These are phyloP conservation scores for Tulasnella sp. DNA, from an alignment of 768 basidiomycete species.

Conservation along the genomic window DNA sequence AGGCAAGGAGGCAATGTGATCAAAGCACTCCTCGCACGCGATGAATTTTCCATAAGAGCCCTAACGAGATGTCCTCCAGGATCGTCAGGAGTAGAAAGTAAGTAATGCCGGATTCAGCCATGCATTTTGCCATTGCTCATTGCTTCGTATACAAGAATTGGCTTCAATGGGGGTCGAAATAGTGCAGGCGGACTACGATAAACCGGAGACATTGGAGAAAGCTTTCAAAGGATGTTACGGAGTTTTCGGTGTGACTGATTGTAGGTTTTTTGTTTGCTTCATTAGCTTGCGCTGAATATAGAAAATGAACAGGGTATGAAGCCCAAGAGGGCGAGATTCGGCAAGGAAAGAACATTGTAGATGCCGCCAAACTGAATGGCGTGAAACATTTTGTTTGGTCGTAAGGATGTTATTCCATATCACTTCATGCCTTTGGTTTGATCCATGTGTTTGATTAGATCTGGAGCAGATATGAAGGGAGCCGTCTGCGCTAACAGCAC, in stretches of 20 bases:
- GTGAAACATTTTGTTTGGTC: slow-evolving; percentile 19
- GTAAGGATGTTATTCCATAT: too few species aligned
- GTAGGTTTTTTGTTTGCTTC: slow-evolving; percentile 6
- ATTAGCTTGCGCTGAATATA: neutral
- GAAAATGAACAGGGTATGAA: too few species aligned
- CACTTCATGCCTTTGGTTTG: too few species aligned
- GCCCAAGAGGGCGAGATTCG: slow-evolving; percentile 13
- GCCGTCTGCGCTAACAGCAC: too few species aligned
- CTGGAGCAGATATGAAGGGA: too few species aligned
- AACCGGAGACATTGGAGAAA: slow-evolving; percentile 6
- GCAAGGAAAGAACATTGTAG: slow-evolving; percentile 19
- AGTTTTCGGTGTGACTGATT: slow-evolving; percentile 17
- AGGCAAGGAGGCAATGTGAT: slow-evolving; percentile 26
- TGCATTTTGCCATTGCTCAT: too few species aligned
- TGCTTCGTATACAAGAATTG: slow-evolving; percentile 14
- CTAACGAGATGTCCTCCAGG: slow-evolving; percentile 27
- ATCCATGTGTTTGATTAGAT: too few species aligned
- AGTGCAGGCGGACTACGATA: slow-evolving; percentile 7
- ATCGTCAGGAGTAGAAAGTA: too few species aligned
- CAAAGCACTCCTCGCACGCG: slow-evolving; percentile 25
- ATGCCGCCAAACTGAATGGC: slow-evolving; percentile 16
- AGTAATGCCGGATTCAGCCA: too few species aligned
- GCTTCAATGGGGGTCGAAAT: slow-evolving; percentile 14
- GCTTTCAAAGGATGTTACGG: slow-evolving; percentile 16
- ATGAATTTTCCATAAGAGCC: slow-evolving; percentile 27